Base-by-base conservation (phyloP, 2,329 filamentous ascomycete species). In the Metarhizium humberi region DNA sequence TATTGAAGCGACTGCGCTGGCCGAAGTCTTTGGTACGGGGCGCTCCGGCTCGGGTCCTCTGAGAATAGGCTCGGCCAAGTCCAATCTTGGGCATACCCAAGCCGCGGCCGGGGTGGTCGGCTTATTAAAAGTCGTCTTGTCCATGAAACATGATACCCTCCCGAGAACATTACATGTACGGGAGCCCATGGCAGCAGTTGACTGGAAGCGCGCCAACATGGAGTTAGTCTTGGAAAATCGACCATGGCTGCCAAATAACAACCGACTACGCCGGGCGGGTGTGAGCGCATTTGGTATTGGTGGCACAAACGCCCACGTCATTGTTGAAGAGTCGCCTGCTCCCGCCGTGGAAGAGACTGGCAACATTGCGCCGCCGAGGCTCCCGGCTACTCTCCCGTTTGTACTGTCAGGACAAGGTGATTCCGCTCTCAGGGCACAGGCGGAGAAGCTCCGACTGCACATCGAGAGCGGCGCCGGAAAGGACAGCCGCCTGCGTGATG, bases 31-130 rank as follows among this genome's bases (percentile, higher is more conserved):
- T 16, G 10, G 50, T 10, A 11, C n/a, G 7, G 18, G 1, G 32
- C 50, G 50, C 36, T 42, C 30, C 25, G 32, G 18, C 18, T 11
- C 16, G 16, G n/a, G 25, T 2, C 43, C 43, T 13, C 14, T 55
- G 16, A 52, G 25, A 52, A 70, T 87, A 1, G 84, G 84, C 6
- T 75, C 82, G 0, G 76, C 82, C 18, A 88, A 88, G 64, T 77
- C 81, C 2, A 86, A 86, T 50, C 68, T 86, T 2, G 84, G 84
- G 1, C 84, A 87, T 64, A 77, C 80, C 36, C 81, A 85, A 61
- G 80, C 80, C 2, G 80, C 80, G 8, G 82, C 82, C 2, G 82
- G 82, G 50, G 72, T 76, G 50, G 83, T 75, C 42, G 79, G 75
- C 34, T 69, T 87, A 6, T 70, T 81, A 61, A 87, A 87, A 66